These are phyloP conservation scores for Byssochlamys sp. DNA, from an alignment of 2,329 filamentous ascomycete genomes.

Conservation along the genomic window DNA sequence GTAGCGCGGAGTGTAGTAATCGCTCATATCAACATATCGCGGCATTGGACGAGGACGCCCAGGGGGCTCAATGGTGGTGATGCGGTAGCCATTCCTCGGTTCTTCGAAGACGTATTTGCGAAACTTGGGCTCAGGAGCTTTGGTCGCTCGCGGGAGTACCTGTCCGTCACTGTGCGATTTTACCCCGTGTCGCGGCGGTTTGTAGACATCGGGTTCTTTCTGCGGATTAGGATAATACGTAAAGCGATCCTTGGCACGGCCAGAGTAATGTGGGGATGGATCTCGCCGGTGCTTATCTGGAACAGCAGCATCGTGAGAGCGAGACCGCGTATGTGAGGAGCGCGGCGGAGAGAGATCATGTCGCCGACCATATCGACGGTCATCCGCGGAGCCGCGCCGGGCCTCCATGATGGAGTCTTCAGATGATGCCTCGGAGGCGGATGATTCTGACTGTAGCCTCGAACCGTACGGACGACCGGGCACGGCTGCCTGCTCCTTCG, in stretches of 20 bases:
- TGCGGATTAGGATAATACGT: not conserved
- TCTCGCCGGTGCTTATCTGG: conserved; percentile 20
- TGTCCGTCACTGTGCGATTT: conserved; percentile 9
- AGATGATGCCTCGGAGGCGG: conserved; percentile 20
- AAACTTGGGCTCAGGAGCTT: conserved; percentile 14
- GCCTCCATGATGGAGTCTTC: conserved; percentile 13
- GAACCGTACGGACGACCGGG: not conserved
- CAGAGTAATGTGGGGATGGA: conserved; percentile 13
- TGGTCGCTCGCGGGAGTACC: conserved; percentile 8
- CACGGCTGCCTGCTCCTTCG: not conserved
- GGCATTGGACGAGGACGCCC: conserved; percentile 8
- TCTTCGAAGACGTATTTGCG: conserved; percentile 17
- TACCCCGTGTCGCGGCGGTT: not conserved
- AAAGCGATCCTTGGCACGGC: conserved; percentile 1
- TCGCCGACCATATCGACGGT: conserved; percentile 7
- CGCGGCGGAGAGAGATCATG: conserved; percentile 20
- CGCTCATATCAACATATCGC: conserved; percentile 7
- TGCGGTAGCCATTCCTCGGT: conserved; percentile 9
- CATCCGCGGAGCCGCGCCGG: conserved; percentile 8
- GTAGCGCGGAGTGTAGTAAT: not conserved
- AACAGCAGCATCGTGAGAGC: conserved; percentile 28
- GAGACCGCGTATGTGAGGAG: conserved; percentile 18
- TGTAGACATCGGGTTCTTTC: not conserved
- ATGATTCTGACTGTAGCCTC: conserved; percentile 4
- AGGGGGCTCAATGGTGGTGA: conserved; percentile 7